These are phyloP conservation scores for Zasmidium cellare DNA, from an alignment of 2,329 filamentous ascomycete genomes.

Conservation along the genomic window DNA sequence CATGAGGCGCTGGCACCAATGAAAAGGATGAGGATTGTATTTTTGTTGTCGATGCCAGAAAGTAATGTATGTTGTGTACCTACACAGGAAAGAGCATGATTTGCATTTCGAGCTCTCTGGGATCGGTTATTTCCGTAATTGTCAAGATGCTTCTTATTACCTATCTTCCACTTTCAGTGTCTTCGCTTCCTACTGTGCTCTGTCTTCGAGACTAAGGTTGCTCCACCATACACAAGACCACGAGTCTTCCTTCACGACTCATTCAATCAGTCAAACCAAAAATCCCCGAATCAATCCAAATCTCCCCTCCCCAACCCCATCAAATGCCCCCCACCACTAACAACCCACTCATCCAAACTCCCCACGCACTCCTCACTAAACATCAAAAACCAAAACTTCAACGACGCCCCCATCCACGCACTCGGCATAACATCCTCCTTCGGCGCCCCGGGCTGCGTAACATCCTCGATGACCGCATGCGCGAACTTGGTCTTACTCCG, in stretches of 20 bases:
- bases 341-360: constrained; percentile 56
- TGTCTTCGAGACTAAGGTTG: not conserved
- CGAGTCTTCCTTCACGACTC: too few relatives aligned
- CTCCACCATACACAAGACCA: too few relatives aligned
- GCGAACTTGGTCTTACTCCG: constrained; percentile 63
- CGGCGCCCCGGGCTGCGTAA: constrained; percentile 50
- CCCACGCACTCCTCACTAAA: constrained; percentile 60
- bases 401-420: constrained; percentile 68
- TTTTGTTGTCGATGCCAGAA: too few relatives aligned
- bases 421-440: constrained; percentile 68
- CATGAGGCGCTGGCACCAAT: not conserved
- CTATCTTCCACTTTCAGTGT: not conserved
- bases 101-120: not conserved
- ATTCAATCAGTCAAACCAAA: too few relatives aligned
- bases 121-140: not conserved
- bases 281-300: not conserved
- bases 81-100: not conserved
- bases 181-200: too few relatives aligned
- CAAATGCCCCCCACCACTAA: constrained; percentile 49
- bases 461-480: constrained; percentile 66
- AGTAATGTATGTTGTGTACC: too few relatives aligned
- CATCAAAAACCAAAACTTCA: constrained; percentile 67
- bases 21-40: not conserved
- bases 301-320: constrained; percentile 21
- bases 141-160: not conserved